Evolutionary conservation across 768 basidiomycete genomes (phyloP).

Genomic region (Amyloporia xantha): DNA sequence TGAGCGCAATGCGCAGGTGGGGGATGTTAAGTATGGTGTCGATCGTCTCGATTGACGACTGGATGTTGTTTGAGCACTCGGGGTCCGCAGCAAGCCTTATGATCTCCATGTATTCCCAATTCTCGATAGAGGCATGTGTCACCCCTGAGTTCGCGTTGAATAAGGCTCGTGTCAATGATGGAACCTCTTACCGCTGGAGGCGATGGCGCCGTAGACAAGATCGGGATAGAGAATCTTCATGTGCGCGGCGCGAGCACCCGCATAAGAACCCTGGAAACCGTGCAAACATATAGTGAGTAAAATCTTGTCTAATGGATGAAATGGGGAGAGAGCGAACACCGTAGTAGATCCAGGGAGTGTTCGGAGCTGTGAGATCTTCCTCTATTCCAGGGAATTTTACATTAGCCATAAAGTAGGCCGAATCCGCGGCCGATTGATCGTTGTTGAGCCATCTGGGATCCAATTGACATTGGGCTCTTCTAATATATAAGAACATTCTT

Average conservation of each 20-base stretch:
- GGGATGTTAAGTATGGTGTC: constrained; percentile 50
- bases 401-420: constrained; percentile 83
- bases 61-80: constrained; percentile 51
- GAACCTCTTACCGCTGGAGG: constrained; percentile 60
- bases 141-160: constrained; percentile 43
- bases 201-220: constrained; percentile 84
- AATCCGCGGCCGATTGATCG: constrained; percentile 83
- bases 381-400: constrained; percentile 68
- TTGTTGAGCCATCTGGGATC: constrained; percentile 81
- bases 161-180: background rate
- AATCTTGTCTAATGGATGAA: background rate
- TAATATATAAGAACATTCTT: constrained; percentile 7
- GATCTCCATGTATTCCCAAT: constrained; percentile 88
- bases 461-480: too few relatives aligned
- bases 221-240: constrained; percentile 85
- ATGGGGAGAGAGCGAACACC: constrained; percentile 54
- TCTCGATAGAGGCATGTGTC: constrained; percentile 74
- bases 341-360: constrained; percentile 88
- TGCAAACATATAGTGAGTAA: too few relatives aligned
- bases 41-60: constrained; percentile 50
- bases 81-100: constrained; percentile 64
- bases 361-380: constrained; percentile 64
- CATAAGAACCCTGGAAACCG: constrained; percentile 66
- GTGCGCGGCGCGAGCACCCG: constrained; percentile 89
- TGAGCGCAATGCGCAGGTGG: constrained; percentile 45